Conservation (phyloP, 805 yeast species). For the Lipomyces kockii region DNA sequence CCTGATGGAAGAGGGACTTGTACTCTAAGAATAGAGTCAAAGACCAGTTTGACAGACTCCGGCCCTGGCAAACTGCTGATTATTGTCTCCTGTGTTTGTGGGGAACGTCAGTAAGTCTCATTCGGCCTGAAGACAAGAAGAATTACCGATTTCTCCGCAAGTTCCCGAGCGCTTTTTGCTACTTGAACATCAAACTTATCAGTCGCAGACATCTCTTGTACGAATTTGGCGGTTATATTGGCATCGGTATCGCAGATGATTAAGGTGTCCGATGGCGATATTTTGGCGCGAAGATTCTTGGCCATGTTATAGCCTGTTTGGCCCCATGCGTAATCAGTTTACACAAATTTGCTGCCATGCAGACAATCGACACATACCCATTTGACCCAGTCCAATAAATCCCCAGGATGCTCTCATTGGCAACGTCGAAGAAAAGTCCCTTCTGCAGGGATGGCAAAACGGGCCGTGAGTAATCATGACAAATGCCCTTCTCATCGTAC, state of each 20-base stretch:
- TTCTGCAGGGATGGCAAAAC: not conserved
- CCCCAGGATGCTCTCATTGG: constrained; percentile 6
- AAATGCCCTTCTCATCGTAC: not conserved
- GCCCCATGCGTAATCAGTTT: not conserved
- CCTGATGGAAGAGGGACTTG: not conserved
- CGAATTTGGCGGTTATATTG: constrained; percentile 2
- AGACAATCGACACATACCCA: constrained; percentile 4
- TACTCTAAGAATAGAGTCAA: not conserved
- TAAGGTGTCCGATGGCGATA: constrained; percentile 6
- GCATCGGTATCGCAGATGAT: constrained; percentile 3
- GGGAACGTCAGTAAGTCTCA: not conserved
- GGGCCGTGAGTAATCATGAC: constrained; percentile 3
- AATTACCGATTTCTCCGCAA: constrained; percentile 3
- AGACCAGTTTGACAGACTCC: constrained; percentile 4
- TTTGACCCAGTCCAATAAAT: constrained; percentile 9
- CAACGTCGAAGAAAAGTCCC: constrained; percentile 3
- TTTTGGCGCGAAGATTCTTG: not conserved
- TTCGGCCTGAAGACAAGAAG: not conserved
- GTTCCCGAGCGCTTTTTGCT: constrained; percentile 5
- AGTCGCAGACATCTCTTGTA: not conserved
- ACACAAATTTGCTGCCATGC: not conserved
- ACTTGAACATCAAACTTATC: constrained; percentile 3
- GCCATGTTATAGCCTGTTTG: constrained; percentile 6
- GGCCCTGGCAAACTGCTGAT: constrained; percentile 5
- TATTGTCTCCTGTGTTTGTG: constrained; percentile 4